Percentiles rank a stretch among this genome's conserved stretches.
These are phyloP conservation scores for Chlamydomonas sphaeroides DNA, from an alignment of 139 green algal genomes.

Conservation along the genomic window DNA sequence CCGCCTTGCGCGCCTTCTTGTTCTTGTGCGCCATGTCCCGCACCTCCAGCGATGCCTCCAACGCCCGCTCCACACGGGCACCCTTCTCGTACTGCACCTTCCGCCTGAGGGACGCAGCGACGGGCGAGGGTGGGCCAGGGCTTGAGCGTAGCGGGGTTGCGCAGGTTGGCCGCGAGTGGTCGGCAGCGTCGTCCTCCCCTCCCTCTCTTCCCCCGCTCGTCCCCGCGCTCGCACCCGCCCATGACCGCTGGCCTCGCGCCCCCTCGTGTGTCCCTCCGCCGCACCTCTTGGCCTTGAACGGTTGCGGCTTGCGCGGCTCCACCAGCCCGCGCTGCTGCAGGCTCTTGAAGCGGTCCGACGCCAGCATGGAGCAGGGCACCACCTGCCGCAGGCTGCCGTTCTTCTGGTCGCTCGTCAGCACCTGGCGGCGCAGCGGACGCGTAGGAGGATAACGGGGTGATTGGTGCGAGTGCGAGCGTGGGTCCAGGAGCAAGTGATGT, in stretches of 20 bases:
- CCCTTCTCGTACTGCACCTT: slow-evolving; percentile 61
- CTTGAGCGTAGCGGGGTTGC: too few species aligned
- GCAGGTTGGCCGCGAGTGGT: too few species aligned
- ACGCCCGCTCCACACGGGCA: slow-evolving; percentile 42
- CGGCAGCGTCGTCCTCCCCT: too few species aligned
- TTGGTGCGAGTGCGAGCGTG: too few species aligned
- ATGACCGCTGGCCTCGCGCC: too few species aligned
- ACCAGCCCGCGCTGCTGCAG: slow-evolving; percentile 79
- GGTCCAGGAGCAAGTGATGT: too few species aligned
- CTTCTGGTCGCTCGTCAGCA: slow-evolving; percentile 77
- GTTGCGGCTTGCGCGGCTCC: slow-evolving; percentile 74
- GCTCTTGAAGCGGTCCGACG: slow-evolving; percentile 75
- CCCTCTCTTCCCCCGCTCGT: too few species aligned
- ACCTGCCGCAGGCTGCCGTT: slow-evolving; percentile 70
- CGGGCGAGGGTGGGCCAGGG: too few species aligned
- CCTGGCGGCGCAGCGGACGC: slow-evolving; percentile 15
- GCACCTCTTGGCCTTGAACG: slow-evolving; percentile 49
- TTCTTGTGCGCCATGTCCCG: slow-evolving; percentile 31
- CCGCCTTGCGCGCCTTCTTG: slow-evolving; percentile 49
- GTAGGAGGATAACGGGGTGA: too few species aligned
- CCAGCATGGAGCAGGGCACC: slow-evolving; percentile 50
- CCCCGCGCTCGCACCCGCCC: too few species aligned
- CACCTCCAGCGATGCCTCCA: slow-evolving; percentile 56
- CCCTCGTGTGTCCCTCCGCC: too few species aligned
- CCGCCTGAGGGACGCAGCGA: slow-evolving; percentile 37